These are phyloP conservation scores for Coprinopsis marcescibilis DNA, from an alignment of 768 basidiomycete species.

Conservation along the genomic window DNA sequence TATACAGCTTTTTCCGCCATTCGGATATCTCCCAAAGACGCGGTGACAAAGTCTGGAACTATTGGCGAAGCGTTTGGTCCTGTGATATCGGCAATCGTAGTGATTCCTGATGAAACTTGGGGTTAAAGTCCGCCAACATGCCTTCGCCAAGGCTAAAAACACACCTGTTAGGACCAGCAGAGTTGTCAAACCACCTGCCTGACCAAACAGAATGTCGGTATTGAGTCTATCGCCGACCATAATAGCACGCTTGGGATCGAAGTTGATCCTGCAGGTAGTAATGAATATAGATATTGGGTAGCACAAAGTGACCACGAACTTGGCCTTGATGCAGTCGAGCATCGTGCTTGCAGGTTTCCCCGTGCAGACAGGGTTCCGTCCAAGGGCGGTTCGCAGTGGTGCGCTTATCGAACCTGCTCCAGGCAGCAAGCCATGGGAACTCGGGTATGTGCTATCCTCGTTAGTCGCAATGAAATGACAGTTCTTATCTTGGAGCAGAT, in stretches of 20 bases:
- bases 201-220: conserved; percentile 94
- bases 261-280: conserved; percentile 55
- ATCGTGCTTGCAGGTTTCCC: conserved; percentile 91
- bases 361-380: conserved; percentile 66
- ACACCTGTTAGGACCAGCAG: conserved; percentile 89
- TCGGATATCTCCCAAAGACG: conserved; percentile 78
- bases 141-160: background rate
- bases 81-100: conserved; percentile 65
- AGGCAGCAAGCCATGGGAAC: conserved; percentile 64
- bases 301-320: conserved; percentile 27
- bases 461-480: conserved; percentile 90
- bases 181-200: conserved; percentile 79
- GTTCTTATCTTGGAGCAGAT: conserved; percentile 72
- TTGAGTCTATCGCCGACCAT: conserved; percentile 96
- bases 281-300: conserved; percentile 10
- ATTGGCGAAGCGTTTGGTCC: conserved; percentile 65
- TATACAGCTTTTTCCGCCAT: conserved; percentile 22
- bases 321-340: conserved; percentile 85
- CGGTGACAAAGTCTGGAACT: conserved; percentile 76
- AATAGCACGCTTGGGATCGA: conserved; percentile 80
- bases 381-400: conserved; percentile 69
- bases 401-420: conserved; percentile 84
- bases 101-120: conserved; percentile 53
- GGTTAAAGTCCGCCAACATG: background rate
- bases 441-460: conserved; percentile 88